These are phyloP conservation scores for Colletotrichum abscissum DNA, from an alignment of 2,329 filamentous ascomycete genomes.

Conservation along the genomic window DNA sequence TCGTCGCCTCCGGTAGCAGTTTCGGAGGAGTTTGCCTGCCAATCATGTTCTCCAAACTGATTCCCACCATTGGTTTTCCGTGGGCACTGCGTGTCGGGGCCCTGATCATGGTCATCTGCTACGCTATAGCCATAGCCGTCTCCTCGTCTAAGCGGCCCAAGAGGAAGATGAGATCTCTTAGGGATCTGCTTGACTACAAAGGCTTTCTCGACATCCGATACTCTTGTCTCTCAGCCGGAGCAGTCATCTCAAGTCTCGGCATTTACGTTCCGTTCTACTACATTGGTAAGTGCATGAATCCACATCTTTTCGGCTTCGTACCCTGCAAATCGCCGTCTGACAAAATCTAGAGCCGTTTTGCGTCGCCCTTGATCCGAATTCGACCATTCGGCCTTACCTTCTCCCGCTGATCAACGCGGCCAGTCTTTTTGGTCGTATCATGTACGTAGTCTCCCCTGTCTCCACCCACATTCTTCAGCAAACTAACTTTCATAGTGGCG, in stretches of 20 bases:
- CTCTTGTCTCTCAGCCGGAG: conserved; percentile 15
- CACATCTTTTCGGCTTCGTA: neutral
- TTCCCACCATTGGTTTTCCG: conserved; percentile 57
- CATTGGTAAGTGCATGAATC: conserved; percentile 39
- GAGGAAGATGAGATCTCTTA: conserved; percentile 9
- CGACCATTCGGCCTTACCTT: neutral
- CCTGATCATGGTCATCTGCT: conserved; percentile 53
- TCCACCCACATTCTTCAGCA: neutral
- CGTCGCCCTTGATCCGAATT: neutral
- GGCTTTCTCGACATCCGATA: conserved; percentile 27
- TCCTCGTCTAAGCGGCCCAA: conserved; percentile 42
- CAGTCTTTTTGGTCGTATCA: neutral
- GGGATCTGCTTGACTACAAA: conserved; percentile 19
- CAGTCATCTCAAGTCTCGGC: conserved; percentile 37
- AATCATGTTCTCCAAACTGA: conserved; percentile 68
- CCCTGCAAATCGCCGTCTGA: neutral
- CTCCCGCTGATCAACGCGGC: neutral
- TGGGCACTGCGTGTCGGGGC: conserved; percentile 62
- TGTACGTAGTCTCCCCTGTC: neutral
- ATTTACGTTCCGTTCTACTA: conserved; percentile 51
- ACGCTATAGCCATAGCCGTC: conserved; percentile 48
- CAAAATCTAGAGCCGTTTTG: neutral
- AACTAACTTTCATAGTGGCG: neutral
- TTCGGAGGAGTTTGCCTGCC: conserved; percentile 68
- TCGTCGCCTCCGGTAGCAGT: conserved; percentile 64